Conservation (phyloP, 352 stramenopile species). For the Pythium diclinum region DNA sequence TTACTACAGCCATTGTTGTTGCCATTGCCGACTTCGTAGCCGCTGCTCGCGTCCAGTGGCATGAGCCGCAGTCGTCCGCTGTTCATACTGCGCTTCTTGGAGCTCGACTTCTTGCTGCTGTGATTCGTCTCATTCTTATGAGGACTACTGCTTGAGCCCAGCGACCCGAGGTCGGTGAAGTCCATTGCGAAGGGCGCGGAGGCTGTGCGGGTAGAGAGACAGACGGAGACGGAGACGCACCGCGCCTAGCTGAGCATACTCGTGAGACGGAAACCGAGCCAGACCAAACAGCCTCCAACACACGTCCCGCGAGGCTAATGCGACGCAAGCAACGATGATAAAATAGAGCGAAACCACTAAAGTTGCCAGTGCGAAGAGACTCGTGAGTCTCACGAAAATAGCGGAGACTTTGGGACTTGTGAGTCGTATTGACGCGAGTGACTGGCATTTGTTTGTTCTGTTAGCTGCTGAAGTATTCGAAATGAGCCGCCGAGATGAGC, state of each 20-base stretch:
- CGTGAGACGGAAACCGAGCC: neutral
- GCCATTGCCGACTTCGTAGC: slow-evolving; percentile 35
- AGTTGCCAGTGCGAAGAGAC: neutral
- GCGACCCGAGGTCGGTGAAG: slow-evolving; percentile 59
- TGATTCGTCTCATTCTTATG: slow-evolving; percentile 25
- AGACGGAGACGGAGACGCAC: slow-evolving; percentile 1
- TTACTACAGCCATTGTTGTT: slow-evolving; percentile 25
- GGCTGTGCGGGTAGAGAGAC: neutral
- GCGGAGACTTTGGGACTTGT: neutral
- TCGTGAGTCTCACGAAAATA: slow-evolving; percentile 18
- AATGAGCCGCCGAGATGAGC: neutral
- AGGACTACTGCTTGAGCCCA: slow-evolving; percentile 30
- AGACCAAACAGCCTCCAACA: neutral
- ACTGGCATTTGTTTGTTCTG: neutral
- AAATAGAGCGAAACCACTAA: slow-evolving; percentile 26
- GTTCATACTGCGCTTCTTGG: slow-evolving; percentile 47
- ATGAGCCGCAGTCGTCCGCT: slow-evolving; percentile 45
- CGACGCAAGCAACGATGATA: neutral
- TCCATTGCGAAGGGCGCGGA: slow-evolving; percentile 5
- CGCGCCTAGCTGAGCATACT: neutral
- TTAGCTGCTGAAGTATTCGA: neutral
- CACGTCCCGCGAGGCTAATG: neutral
- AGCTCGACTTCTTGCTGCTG: slow-evolving; percentile 32
- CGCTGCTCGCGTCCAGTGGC: slow-evolving; percentile 40
- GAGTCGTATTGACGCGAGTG: neutral